Evolutionary conservation across 495 filamentous ascomycete species (phyloP).

Genomic region (Pyronema omphalodes): DNA sequence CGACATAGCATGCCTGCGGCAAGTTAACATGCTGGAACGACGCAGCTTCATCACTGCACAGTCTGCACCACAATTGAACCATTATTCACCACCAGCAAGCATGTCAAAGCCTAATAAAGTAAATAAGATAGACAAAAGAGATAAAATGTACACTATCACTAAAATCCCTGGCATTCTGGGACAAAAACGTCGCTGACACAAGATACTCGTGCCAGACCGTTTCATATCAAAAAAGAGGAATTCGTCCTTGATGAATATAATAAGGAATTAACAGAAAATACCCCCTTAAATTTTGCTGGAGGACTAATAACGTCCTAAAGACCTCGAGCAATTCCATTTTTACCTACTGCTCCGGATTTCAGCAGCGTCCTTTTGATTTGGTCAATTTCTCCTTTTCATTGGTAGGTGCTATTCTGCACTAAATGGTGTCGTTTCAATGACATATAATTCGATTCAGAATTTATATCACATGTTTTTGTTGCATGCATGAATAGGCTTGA

Average conservation of each 20-base stretch:
- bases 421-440: not conserved
- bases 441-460: not conserved
- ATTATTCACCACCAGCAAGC: too few relatives aligned
- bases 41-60: too few relatives aligned
- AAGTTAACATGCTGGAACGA: too few relatives aligned
- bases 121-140: too few relatives aligned
- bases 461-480: not conserved
- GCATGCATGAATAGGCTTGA: slow-evolving; percentile 11
- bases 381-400: slow-evolving; percentile 24
- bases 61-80: too few relatives aligned
- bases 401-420: slow-evolving; percentile 10
- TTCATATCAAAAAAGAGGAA: slow-evolving; percentile 24
- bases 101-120: too few relatives aligned
- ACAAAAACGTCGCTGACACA: too few relatives aligned
- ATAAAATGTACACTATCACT: too few relatives aligned
- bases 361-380: slow-evolving; percentile 21
- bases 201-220: slow-evolving; percentile 6
- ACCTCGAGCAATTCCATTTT: slow-evolving; percentile 25
- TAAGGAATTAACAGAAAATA: slow-evolving; percentile 23
- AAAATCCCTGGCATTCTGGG: too few relatives aligned
- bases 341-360: slow-evolving; percentile 21
- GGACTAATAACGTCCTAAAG: slow-evolving; percentile 15
- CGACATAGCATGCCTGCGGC: too few relatives aligned
- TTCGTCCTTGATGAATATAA: slow-evolving; percentile 25
- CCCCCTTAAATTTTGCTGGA: slow-evolving; percentile 20